Base-by-base conservation (phyloP, 148 eudicot species). In the Vaccinium darrowii region DNA sequence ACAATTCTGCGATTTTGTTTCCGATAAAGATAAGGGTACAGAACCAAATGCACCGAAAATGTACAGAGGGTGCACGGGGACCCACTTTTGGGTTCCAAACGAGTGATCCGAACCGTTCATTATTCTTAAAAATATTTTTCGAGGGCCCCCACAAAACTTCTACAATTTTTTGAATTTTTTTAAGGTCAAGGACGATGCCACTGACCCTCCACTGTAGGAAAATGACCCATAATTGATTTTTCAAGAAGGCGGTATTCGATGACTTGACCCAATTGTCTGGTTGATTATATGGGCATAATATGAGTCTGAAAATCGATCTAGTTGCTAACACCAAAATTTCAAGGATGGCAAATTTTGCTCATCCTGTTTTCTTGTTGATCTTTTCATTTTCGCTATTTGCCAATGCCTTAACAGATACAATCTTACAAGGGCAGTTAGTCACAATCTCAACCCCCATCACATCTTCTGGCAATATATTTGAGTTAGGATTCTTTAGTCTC, bases 391-490 rank as follows among this genome's bases (percentile, higher is more conserved):
- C 1, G 10, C 3, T 73, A 36, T 73, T 16, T 1, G 23, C 77
- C 10, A 7, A 39, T 36, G 51, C 77, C 77, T 39, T 18, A 6
- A 73, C 77, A 33, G 77, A 73, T 15, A 73, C 77, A 39, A 73
- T 73, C 77, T 73, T 73, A 39, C 77, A 16, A 73, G 77, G 77
- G 36, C 77, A 73, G 77, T 39, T 15, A 15, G 47, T 36, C 76
- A 36, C 18, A 73, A n/a, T 23, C 77, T 73, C 77, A 33, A 18
- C 19, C 50, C 16, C 47, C 50, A 73, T 73, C 77, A 33, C 47
- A 33, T 73, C 77, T 36, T 33, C 77, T 16, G 50, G 51, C 21
- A 18, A 73, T 73, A 4, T 2, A 16, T 73, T 73, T 36, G 77
- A 73, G 77, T 73, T 73, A 21, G 77, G 77, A 39, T 73, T 69